Percentiles rank a stretch among this genome's conserved stretches.
Evolutionary conservation across 139 green algal species (phyloP).

Genomic region (Volvox africanus): DNA sequence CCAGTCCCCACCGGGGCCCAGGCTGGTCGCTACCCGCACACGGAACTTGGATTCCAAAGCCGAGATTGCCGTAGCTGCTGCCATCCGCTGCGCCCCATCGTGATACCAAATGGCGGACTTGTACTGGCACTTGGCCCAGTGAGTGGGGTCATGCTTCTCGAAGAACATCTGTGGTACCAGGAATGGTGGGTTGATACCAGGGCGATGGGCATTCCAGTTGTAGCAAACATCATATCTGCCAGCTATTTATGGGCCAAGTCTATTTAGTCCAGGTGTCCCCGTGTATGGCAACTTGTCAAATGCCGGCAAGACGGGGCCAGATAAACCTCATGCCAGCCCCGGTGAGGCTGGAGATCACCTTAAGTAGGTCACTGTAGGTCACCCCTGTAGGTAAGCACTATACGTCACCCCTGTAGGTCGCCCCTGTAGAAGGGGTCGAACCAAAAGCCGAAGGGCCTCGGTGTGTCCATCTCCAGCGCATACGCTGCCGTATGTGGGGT

Average conservation of each 20-base stretch:
- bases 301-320: too few relatives aligned
- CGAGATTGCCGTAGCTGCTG: not conserved
- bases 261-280: too few relatives aligned
- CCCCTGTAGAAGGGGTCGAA: slow-evolving; percentile 51
- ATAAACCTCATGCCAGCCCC: too few relatives aligned
- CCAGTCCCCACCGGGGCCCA: slow-evolving; percentile 45
- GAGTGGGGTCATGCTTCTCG: slow-evolving; percentile 48
- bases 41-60: slow-evolving; percentile 39
- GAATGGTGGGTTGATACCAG: too few relatives aligned
- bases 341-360: too few relatives aligned
- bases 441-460: slow-evolving; percentile 80
- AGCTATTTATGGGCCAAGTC: too few relatives aligned
- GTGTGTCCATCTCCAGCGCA: slow-evolving; percentile 82
- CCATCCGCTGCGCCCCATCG: slow-evolving; percentile 36
- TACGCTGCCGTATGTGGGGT: slow-evolving; percentile 81
- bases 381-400: slow-evolving; percentile 43
- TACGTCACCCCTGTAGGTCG: slow-evolving; percentile 44
- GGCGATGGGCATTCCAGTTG: too few relatives aligned
- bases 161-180: slow-evolving; percentile 48
- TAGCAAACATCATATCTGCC: too few relatives aligned
- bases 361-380: slow-evolving; percentile 45
- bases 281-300: too few relatives aligned
- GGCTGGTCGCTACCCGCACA: slow-evolving; percentile 37
- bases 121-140: slow-evolving; percentile 49
- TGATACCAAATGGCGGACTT: slow-evolving; percentile 54